Evolutionary conservation across 1,139 yeast species (phyloP).

Genomic region (Taiozyma sp.): DNA sequence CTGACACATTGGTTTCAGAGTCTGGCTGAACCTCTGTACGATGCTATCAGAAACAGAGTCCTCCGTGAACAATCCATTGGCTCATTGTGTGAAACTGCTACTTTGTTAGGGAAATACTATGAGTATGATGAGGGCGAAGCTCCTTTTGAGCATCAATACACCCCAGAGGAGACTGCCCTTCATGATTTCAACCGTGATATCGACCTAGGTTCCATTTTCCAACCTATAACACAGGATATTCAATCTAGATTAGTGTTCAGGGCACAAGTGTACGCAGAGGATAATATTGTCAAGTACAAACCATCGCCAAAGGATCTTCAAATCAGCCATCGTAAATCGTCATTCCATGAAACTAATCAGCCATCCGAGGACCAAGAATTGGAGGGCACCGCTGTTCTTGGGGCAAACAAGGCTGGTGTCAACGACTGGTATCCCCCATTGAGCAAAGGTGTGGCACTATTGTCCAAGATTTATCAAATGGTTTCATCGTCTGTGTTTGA

Average conservation of each 20-base stretch:
- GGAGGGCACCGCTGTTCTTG: conserved; percentile 7
- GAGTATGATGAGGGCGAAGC: conserved; percentile 50
- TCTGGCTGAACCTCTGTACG: conserved; percentile 73
- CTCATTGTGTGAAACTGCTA: conserved; percentile 68
- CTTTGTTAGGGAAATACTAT: conserved; percentile 61
- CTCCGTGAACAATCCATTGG: conserved; percentile 65
- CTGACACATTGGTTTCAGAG: conserved; percentile 48
- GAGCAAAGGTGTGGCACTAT: conserved; percentile 59
- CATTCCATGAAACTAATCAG: conserved; percentile 11
- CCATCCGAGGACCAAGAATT: conserved; percentile 17
- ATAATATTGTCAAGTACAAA: conserved; percentile 57
- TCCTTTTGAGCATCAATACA: conserved; percentile 10
- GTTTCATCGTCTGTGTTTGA: conserved; percentile 76
- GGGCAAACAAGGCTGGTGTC: conserved; percentile 8
- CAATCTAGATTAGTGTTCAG: conserved; percentile 78
- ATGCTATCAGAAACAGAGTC: conserved; percentile 55
- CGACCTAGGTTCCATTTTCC: conserved; percentile 54
- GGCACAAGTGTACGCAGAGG: conserved; percentile 67
- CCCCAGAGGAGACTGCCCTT: conserved; percentile 8
- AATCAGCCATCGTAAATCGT: conserved; percentile 42
- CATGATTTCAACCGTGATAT: conserved; percentile 25
- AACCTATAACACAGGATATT: conserved; percentile 68
- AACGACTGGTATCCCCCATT: conserved; percentile 67
- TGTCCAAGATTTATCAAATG: conserved; percentile 76
- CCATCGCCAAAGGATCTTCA: conserved; percentile 65